Percentiles rank a stretch among this genome's conserved stretches.
Conservation (phyloP, 306 rosid species). For the Myrica gale region DNA sequence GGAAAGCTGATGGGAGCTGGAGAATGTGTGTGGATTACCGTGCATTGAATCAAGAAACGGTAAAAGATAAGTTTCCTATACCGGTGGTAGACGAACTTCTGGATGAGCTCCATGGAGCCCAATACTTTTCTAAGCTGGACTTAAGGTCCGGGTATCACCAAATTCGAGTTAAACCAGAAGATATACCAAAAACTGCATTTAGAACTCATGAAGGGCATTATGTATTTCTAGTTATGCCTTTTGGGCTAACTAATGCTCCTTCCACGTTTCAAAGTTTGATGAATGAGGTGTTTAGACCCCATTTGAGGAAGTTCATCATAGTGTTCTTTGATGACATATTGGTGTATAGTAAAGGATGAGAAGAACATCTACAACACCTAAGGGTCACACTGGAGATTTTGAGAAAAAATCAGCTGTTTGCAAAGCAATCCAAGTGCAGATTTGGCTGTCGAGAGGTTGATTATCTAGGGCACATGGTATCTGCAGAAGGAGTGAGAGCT, state of each 20-base stretch:
- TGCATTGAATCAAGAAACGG: background rate
- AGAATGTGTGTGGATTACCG: background rate
- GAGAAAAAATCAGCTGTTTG: background rate
- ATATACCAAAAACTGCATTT: background rate
- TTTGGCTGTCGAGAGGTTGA: background rate
- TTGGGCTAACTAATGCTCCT: background rate
- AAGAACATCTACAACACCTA: background rate
- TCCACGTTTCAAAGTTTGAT: background rate
- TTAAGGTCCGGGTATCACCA: background rate
- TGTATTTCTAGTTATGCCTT: background rate
- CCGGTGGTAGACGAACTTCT: background rate
- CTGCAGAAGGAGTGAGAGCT: fast-evolving
- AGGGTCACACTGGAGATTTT: background rate
- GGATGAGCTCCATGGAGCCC: background rate
- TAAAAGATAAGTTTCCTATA: background rate
- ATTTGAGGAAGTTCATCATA: background rate
- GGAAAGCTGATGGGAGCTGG: too few relatives aligned
- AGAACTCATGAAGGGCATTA: background rate
- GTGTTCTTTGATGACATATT: background rate
- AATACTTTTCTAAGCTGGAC: background rate
- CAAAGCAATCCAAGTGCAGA: background rate
- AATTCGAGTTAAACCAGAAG: background rate
- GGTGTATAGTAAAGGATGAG: background rate
- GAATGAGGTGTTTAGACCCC: background rate
- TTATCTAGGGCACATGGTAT: background rate